These are phyloP conservation scores for Fonsecaea nubica DNA, from an alignment of 2,329 filamentous ascomycete genomes.

Conservation along the genomic window DNA sequence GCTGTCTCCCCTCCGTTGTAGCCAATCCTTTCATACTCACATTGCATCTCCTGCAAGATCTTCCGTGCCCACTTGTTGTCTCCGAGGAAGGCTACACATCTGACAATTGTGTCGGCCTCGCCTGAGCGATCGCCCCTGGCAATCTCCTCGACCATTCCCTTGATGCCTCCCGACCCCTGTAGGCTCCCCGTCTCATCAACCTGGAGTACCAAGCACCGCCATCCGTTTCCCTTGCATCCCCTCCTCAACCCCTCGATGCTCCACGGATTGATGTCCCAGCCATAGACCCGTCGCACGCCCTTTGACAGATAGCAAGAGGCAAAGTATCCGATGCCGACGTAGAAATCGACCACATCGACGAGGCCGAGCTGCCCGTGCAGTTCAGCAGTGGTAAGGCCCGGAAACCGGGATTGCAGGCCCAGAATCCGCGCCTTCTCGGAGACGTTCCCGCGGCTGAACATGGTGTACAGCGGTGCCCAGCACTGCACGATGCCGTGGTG, in stretches of 20 bases:
- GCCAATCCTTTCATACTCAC: constrained; percentile 43
- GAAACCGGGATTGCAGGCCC: constrained; percentile 41
- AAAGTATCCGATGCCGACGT: constrained; percentile 94
- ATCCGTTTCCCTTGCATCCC: constrained; percentile 74
- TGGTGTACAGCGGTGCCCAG: constrained; percentile 89
- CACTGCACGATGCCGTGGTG: constrained; percentile 78
- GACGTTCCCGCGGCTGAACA: constrained; percentile 92
- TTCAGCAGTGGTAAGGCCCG: constrained; percentile 36
- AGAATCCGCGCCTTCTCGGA: constrained; percentile 84
- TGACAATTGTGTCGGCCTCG: constrained; percentile 50
- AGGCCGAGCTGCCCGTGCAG: constrained; percentile 39
- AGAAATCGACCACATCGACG: constrained; percentile 72
- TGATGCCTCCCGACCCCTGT: constrained; percentile 32
- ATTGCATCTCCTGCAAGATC: constrained; percentile 47
- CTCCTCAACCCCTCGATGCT: constrained; percentile 81
- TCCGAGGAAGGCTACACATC: constrained; percentile 72
- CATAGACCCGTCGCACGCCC: constrained; percentile 72
- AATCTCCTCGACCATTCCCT: constrained; percentile 46
- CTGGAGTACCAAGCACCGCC: constrained; percentile 64
- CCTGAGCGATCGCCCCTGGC: constrained; percentile 3
- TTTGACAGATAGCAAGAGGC: constrained; percentile 79
- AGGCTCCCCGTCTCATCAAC: constrained; percentile 47
- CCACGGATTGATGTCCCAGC: constrained; percentile 92
- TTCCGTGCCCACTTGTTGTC: constrained; percentile 65
- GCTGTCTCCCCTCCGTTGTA: neutral